A percentile compares a stretch with the other conserved stretches of the same genome.
phyloP scores from a whole-genome alignment of 345 rosid species.

The Anastatica hierochuntica region DNA sequence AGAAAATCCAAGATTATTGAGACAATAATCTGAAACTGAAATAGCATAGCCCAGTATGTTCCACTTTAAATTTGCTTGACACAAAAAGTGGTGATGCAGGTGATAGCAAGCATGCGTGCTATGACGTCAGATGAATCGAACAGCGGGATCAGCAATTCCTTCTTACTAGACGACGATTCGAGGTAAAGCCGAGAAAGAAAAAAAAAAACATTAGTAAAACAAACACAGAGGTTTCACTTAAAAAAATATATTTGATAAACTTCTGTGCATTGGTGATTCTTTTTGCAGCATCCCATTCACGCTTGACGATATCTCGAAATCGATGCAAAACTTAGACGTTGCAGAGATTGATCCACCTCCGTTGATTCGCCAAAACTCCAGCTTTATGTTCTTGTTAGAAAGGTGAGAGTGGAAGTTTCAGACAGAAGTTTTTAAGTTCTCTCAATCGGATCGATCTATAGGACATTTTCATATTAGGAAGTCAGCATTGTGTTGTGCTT shows the following conservation, averaged over 20 bases:
- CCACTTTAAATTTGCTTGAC: no score
- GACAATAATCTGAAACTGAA: neutral
- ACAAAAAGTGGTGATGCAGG: conserved; percentile 41
- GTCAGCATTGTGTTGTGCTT: no score
- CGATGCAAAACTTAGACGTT: conserved; percentile 58
- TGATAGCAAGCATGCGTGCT: conserved; percentile 77
- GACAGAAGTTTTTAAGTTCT: no score
- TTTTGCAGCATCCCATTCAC: conserved; percentile 84
- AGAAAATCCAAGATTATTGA: neutral
- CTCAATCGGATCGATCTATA: no score
- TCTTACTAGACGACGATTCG: conserved; percentile 83
- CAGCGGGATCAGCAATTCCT: conserved; percentile 66
- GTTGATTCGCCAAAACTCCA: conserved; percentile 66
- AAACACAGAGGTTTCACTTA: no score
- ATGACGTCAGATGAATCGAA: no score
- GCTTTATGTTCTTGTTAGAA: conserved; percentile 73
- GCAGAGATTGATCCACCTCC: conserved; percentile 86
- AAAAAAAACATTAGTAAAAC: neutral
- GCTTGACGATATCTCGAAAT: conserved; percentile 72
- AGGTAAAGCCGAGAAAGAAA: conserved; percentile 36
- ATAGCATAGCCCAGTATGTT: no score
- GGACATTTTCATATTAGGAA: no score
- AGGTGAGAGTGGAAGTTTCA: conserved; percentile 46
- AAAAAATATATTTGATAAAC: no score
- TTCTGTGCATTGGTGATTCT: no score